These are phyloP conservation scores for Incumbomyces lentus DNA, from an alignment of 2,329 filamentous ascomycete species.

Conservation along the genomic window DNA sequence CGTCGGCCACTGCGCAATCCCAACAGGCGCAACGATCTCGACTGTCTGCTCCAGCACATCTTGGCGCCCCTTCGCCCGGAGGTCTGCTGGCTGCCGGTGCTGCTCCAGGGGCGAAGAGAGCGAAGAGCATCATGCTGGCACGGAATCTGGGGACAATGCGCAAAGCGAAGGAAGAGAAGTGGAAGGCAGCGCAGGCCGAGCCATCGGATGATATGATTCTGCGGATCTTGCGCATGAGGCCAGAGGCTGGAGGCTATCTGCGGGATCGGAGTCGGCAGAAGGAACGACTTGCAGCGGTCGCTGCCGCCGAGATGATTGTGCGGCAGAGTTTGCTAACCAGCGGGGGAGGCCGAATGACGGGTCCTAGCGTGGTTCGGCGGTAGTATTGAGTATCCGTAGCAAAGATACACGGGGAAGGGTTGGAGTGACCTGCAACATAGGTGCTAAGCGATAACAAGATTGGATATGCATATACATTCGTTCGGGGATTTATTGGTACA, in stretches of 20 bases:
- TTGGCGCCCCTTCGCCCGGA: conserved; percentile 34
- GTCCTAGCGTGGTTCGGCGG: conserved; percentile 22
- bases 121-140: conserved; percentile 76
- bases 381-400: conserved; percentile 15
- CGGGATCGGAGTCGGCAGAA: conserved; percentile 87
- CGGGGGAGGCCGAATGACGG: conserved; percentile 43
- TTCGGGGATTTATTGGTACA: too few relatives aligned
- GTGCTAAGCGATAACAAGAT: too few relatives aligned
- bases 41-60: conserved; percentile 54
- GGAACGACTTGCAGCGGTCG: conserved; percentile 79
- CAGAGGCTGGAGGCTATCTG: conserved; percentile 77
- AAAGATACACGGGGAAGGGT: too few relatives aligned
- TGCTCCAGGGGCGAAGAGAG: conserved; percentile 39
- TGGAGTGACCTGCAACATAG: too few relatives aligned
- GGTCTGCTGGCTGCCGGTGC: conserved; percentile 43
- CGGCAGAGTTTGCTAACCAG: conserved; percentile 70
- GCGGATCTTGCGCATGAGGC: conserved; percentile 85
- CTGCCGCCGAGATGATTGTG: conserved; percentile 88
- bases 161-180: conserved; percentile 89
- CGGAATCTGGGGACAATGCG: conserved; percentile 94
- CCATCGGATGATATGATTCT: conserved; percentile 98
- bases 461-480: too few relatives aligned
- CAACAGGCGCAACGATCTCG: conserved; percentile 61
- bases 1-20: conserved; percentile 68
- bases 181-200: conserved; percentile 89